Evolutionary conservation across 495 filamentous ascomycete species (phyloP).

Genomic region (Aeminium ludgeri): DNA sequence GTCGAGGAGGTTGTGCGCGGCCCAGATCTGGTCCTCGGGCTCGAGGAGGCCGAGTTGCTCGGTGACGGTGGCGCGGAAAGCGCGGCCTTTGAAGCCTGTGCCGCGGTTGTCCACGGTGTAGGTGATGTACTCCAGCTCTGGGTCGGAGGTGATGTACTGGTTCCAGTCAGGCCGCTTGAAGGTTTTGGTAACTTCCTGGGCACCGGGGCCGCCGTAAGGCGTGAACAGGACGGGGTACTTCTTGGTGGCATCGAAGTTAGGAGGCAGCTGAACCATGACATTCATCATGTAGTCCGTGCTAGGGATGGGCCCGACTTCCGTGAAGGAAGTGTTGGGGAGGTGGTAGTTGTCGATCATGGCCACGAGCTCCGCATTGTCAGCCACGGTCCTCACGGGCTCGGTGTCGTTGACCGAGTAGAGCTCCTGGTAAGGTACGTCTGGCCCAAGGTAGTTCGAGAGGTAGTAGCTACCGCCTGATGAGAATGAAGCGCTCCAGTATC

Average conservation of each 20-base stretch:
- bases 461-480: constrained; percentile 36
- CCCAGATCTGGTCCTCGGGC: constrained; percentile 40
- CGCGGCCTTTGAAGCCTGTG: constrained; percentile 36
- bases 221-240: constrained; percentile 41
- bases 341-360: constrained; percentile 31
- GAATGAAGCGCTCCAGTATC: constrained; percentile 38
- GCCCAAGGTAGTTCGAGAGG: constrained; percentile 38
- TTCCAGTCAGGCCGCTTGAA: constrained; percentile 31
- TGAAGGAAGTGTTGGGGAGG: constrained; percentile 34
- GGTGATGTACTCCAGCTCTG: constrained; percentile 40
- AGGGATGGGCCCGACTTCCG: constrained; percentile 29
- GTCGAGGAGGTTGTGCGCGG: constrained; percentile 30
- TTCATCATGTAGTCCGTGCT: constrained; percentile 30
- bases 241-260: constrained; percentile 32
- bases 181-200: constrained; percentile 33
- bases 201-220: constrained; percentile 38
- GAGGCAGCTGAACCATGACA: constrained; percentile 32
- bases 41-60: constrained; percentile 37
- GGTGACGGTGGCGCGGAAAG: constrained; percentile 31
- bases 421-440: constrained; percentile 39
- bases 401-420: constrained; percentile 33
- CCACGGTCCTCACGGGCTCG: constrained; percentile 31
- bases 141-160: constrained; percentile 39
- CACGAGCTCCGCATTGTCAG: constrained; percentile 32
- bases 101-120: constrained; percentile 40